Conservation (phyloP, 345 rosid species). For the Lepidium sativum region DNA sequence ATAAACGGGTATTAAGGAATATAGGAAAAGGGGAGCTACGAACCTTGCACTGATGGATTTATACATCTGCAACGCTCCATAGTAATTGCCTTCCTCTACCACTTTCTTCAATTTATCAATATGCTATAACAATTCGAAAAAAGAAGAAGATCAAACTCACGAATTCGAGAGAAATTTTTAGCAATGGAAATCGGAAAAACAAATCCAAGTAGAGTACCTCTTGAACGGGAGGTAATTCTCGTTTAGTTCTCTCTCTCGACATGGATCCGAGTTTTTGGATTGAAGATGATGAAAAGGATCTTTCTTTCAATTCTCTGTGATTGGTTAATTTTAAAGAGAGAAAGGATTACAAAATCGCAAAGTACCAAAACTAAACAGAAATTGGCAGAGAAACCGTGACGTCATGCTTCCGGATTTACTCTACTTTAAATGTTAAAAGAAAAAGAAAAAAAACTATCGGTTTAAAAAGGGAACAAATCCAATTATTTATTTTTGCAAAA, state of each 20-base stretch:
- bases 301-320: not conserved
- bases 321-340: not conserved
- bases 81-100: slow-evolving; percentile 66
- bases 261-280: slow-evolving; percentile 3
- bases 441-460: too few species aligned
- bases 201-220: slow-evolving; percentile 40
- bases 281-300: not conserved
- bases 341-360: not conserved
- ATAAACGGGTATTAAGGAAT: not conserved
- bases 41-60: slow-evolving; percentile 87
- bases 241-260: slow-evolving; percentile 36
- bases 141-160: too few species aligned
- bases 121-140: slow-evolving; percentile 33
- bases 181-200: not conserved
- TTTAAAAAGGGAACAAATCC: too few species aligned
- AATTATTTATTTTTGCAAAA: too few species aligned
- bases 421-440: too few species aligned
- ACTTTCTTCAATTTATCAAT: slow-evolving; percentile 70
- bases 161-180: too few species aligned
- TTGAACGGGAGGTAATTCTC: slow-evolving; percentile 68
- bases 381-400: not conserved
- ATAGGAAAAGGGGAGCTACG: not conserved
- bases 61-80: slow-evolving; percentile 99
- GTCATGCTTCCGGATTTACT: not conserved
- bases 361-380: slow-evolving; percentile 3